Percentiles rank a stretch among this genome's conserved stretches.
phyloP scores from a whole-genome alignment of 2,329 filamentous ascomycete genomes.

The Arthrobotrys conoides region DNA sequence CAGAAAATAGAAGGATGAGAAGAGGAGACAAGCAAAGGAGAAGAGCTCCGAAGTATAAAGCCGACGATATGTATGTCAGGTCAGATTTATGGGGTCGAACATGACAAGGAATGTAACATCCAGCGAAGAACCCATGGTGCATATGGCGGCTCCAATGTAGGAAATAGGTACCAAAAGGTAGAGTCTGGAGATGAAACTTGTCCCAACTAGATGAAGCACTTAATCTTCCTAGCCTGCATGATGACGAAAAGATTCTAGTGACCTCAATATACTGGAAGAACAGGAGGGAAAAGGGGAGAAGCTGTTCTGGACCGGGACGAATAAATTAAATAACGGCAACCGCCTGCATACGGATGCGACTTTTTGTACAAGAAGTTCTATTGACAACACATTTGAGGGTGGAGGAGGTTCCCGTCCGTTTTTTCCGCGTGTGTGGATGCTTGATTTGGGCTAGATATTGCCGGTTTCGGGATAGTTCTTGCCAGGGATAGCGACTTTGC shows the following conservation, averaged over 20 bases:
- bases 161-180: slow-evolving; percentile 20
- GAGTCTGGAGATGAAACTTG: slow-evolving; percentile 7
- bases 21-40: neutral
- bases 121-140: slow-evolving; percentile 8
- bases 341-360: slow-evolving; percentile 18
- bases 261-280: neutral
- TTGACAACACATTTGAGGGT: slow-evolving; percentile 25
- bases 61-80: slow-evolving; percentile 12
- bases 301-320: neutral
- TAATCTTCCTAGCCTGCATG: slow-evolving; percentile 3
- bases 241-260: neutral
- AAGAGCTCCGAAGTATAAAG: slow-evolving; percentile 14
- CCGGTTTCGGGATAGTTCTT: slow-evolving; percentile 6
- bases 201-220: neutral
- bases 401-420: slow-evolving; percentile 1
- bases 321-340: slow-evolving; percentile 14
- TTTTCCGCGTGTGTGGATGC: slow-evolving; percentile 20
- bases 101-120: slow-evolving; percentile 20
- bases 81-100: slow-evolving; percentile 6
- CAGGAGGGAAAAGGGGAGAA: neutral
- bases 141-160: neutral
- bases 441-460: slow-evolving; percentile 19
- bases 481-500: slow-evolving; percentile 9
- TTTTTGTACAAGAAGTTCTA: slow-evolving; percentile 27
- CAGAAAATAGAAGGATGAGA: neutral